These are phyloP conservation scores for Silene coronaria DNA, from an alignment of 179 eudicot genomes.

Conservation along the genomic window DNA sequence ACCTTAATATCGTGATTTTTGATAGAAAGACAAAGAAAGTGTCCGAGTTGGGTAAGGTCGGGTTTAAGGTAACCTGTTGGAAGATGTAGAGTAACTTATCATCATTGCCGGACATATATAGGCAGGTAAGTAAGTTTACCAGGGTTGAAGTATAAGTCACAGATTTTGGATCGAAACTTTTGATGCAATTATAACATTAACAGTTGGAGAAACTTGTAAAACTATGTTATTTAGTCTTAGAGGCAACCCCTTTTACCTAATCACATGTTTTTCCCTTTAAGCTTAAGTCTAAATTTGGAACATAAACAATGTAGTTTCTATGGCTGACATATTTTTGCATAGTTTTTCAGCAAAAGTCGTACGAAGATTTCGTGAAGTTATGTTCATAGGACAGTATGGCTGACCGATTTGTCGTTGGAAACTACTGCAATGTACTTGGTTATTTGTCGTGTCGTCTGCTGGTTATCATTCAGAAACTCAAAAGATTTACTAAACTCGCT, in stretches of 20 bases:
- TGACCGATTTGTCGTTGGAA: no score
- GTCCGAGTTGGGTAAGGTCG: not conserved
- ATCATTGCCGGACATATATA: conserved; percentile 20
- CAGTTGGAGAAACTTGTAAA: conserved; percentile 41
- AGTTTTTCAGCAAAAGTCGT: not conserved
- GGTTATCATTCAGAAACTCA: no score
- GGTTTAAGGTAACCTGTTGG: conserved; percentile 6
- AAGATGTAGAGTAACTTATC: not conserved
- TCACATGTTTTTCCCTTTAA: conserved; percentile 37
- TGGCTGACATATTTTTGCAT: not conserved
- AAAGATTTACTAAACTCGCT: no score
- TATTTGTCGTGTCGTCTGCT: no score
- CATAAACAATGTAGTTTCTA: not conserved
- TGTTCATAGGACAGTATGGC: not conserved
- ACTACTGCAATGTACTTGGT: no score
- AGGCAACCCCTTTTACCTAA: conserved; percentile 38
- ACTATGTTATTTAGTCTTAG: conserved; percentile 38
- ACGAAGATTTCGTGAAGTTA: not conserved
- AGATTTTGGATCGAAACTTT: conserved; percentile 26
- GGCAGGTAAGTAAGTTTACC: conserved; percentile 20
- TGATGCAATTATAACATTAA: conserved; percentile 29
- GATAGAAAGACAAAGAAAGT: not conserved
- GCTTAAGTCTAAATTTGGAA: conserved; percentile 32
- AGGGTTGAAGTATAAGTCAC: conserved; percentile 34
- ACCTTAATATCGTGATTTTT: not conserved